Evolutionary conservation across 768 basidiomycete species (phyloP), one percentile per base, ranked within the genome.

Genomic region (Leccinum olivaceopallidum): DNA sequence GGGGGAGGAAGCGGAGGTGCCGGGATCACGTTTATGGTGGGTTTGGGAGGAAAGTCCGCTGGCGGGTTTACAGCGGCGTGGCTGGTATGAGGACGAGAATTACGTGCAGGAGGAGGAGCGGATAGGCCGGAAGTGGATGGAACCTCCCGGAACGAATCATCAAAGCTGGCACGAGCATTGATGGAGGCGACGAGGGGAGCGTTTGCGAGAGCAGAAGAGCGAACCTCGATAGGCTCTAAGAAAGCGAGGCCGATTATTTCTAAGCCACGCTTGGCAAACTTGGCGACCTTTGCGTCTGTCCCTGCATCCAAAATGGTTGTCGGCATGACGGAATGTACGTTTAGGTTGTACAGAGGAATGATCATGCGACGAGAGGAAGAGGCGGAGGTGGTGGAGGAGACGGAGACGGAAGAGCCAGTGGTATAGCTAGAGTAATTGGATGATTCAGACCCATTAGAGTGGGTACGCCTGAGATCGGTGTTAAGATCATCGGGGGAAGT

Each of bases 291-390:
- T 22, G 89, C 88, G 60, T 94, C 92, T 0, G 92, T 94, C 44
- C 93, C 93, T 0, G 93, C 93, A 69, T 95, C 93, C 30, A 92
- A 83, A 58, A 95, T 87, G 37, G 86, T 84, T 67, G 94, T 95
- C 13, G 91, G 87, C 81, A 94, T 81, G 54, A 95, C 89, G 63
- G 92, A 89, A 72, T 95, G 93, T 1, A 92, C 92, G 60, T 90
- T 88, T 22, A 95, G 81, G 68, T 94, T 94, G 75, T 94, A 93
- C 3, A 95, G 77, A 0, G 93, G 92, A 58, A 94, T 86, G 69
- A 94, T 94, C 71, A 83, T 86, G 60, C 90, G 82, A n/a, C 89
- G 80, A 30, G 79, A 78, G 12, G 78, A 76, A 10, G 78, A 63
- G n/a, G 77, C 70, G 0, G 83, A 81, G 5, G 81, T 72, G 2